Conservation (phyloP, 305 asterid species). For the Fraxinus xanthoxyloides region DNA sequence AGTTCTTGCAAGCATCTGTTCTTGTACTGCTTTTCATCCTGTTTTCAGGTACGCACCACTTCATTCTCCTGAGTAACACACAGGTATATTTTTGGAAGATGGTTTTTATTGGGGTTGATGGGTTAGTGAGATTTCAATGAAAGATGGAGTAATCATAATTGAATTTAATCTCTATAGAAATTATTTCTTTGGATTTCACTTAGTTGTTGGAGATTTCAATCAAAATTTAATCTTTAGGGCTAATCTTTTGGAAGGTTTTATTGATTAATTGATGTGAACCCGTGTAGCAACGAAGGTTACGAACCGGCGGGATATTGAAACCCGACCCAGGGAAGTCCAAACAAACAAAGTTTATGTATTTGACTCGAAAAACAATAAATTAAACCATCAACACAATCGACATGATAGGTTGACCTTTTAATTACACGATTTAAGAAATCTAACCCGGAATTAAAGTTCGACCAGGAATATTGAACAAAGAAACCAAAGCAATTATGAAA, state of each 20-base stretch:
- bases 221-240: conserved; percentile 25
- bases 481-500: too few species aligned
- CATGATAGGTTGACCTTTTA: too few species aligned
- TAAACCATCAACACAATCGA: too few species aligned
- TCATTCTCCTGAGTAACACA: conserved; percentile 15
- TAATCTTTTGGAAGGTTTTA: conserved; percentile 9
- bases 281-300: too few species aligned
- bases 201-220: conserved; percentile 2
- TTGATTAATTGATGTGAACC: neutral
- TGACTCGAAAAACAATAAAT: too few species aligned
- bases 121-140: conserved; percentile 14
- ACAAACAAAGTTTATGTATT: too few species aligned
- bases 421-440: too few species aligned
- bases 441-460: too few species aligned
- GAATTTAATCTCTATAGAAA: neutral
- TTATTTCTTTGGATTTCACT: conserved; percentile 7
- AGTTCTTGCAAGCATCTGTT: neutral
- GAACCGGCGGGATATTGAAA: too few species aligned
- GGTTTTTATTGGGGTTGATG: neutral
- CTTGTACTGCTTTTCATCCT: conserved; percentile 14
- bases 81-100: neutral
- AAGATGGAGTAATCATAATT: conserved; percentile 3
- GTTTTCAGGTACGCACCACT: conserved; percentile 22
- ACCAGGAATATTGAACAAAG: too few species aligned
- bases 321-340: too few species aligned